Percentiles rank a stretch among this genome's conserved stretches.
phyloP scores from a whole-genome alignment of 805 yeast genomes.

The Geotrichum ghanense region DNA sequence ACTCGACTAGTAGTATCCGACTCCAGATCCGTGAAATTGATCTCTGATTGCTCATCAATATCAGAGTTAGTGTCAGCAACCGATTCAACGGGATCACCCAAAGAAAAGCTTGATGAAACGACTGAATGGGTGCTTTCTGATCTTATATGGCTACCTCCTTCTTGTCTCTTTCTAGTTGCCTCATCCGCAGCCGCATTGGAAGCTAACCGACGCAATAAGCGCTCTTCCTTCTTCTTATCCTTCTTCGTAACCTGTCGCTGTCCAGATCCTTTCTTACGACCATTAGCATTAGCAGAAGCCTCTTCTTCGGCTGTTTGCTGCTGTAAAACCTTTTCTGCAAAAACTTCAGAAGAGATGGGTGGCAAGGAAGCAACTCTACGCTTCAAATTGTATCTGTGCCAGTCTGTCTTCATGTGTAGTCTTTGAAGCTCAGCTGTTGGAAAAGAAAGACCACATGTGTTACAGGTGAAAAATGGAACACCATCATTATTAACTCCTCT shows the following conservation, averaged over 20 bases:
- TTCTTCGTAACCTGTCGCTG: conserved; percentile 27
- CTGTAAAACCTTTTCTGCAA: conserved; percentile 54
- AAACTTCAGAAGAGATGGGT: conserved; percentile 55
- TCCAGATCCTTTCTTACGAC: conserved; percentile 16
- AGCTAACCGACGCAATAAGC: conserved; percentile 12
- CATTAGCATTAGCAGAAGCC: conserved; percentile 13
- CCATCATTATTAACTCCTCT: conserved; percentile 1
- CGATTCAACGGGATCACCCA: conserved; percentile 17
- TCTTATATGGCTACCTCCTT: not conserved
- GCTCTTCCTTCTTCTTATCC: conserved; percentile 25
- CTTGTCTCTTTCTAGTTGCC: conserved; percentile 1
- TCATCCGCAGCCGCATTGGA: not conserved
- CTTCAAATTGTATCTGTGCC: conserved; percentile 95
- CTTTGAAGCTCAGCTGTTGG: conserved; percentile 77
- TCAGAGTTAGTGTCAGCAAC: conserved; percentile 9
- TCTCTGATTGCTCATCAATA: conserved; percentile 5
- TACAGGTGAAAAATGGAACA: conserved; percentile 52
- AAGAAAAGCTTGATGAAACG: conserved; percentile 16
- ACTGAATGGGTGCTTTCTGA: conserved; percentile 9
- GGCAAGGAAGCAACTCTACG: conserved; percentile 81
- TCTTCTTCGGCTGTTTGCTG: conserved; percentile 12
- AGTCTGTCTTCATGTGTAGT: conserved; percentile 90
- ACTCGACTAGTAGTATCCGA: conserved; percentile 1
- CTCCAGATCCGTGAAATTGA: conserved; percentile 3
- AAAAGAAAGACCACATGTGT: conserved; percentile 77